Conservation (phyloP, 495 filamentous ascomycete species). For the Penicillium manginii region DNA sequence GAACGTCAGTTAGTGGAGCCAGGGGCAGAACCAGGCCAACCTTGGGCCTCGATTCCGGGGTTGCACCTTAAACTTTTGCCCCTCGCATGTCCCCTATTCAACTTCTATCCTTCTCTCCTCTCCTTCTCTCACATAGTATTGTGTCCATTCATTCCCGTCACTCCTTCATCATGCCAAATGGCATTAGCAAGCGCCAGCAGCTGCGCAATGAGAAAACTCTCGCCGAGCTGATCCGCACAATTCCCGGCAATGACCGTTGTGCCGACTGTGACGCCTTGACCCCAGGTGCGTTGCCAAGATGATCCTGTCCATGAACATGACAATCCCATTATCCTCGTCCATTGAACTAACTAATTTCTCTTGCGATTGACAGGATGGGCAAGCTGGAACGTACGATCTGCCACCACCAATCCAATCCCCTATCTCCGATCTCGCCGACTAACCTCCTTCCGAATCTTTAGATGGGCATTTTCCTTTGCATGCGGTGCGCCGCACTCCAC, state of each 20-base stretch:
- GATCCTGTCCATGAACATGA: neutral
- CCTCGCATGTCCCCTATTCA: slow-evolving; percentile 29
- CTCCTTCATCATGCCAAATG: slow-evolving; percentile 50
- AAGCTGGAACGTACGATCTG: slow-evolving; percentile 86
- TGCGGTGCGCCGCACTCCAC: slow-evolving; percentile 95
- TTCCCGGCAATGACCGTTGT: slow-evolving; percentile 92
- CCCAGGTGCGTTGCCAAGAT: slow-evolving; percentile 68
- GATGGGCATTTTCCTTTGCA: slow-evolving; percentile 96
- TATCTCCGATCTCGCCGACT: neutral
- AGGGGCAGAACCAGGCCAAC: neutral
- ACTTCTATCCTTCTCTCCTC: slow-evolving; percentile 5
- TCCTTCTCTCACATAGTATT: slow-evolving; percentile 19
- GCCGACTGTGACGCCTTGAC: slow-evolving; percentile 91
- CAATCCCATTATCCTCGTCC: neutral
- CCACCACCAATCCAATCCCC: neutral
- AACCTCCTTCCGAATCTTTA: slow-evolving; percentile 40
- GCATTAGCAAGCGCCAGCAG: slow-evolving; percentile 89
- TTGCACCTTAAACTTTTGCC: slow-evolving; percentile 15
- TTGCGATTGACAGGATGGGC: slow-evolving; percentile 74
- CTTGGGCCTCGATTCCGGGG: slow-evolving; percentile 10
- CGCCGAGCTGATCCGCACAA: slow-evolving; percentile 84
- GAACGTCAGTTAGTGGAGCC: slow-evolving; percentile 5
- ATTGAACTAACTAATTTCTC: slow-evolving; percentile 1
- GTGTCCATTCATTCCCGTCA: slow-evolving; percentile 18
- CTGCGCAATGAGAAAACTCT: slow-evolving; percentile 92